Percentiles rank a stretch among this genome's conserved stretches.
These are phyloP conservation scores for Delonix regia DNA, from an alignment of 306 rosid genomes.

Conservation along the genomic window DNA sequence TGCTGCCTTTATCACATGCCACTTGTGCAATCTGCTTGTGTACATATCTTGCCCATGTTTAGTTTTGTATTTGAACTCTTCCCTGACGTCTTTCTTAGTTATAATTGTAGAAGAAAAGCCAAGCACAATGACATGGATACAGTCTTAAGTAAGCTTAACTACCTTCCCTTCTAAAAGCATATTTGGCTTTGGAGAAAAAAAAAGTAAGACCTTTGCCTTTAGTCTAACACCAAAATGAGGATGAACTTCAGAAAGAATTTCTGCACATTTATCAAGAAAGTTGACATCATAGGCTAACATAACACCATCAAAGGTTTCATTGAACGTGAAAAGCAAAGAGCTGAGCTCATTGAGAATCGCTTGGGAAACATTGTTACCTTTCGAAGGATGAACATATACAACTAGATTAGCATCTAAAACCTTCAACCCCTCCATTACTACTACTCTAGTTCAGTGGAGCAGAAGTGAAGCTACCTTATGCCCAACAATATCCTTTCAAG, in stretches of 20 bases:
- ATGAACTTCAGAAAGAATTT: slow-evolving; percentile 52
- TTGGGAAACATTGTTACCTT: slow-evolving; percentile 48
- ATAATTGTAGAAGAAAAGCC: slow-evolving; percentile 76
- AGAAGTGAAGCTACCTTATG: not conserved
- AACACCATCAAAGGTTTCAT: slow-evolving; percentile 75
- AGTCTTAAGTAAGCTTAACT: slow-evolving; percentile 66
- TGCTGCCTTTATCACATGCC: slow-evolving; percentile 81
- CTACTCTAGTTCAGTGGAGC: not conserved
- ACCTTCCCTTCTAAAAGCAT: slow-evolving; percentile 92
- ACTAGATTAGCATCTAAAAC: slow-evolving; percentile 66
- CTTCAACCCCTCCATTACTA: slow-evolving; percentile 72
- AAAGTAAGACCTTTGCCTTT: slow-evolving; percentile 63
- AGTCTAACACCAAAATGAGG: slow-evolving; percentile 69
- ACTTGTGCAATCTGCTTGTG: slow-evolving; percentile 68
- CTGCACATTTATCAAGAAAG: slow-evolving; percentile 50
- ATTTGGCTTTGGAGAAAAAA: slow-evolving; percentile 82
- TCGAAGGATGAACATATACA: slow-evolving; percentile 69
- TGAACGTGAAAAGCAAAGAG: slow-evolving; percentile 72
- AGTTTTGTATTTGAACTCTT: slow-evolving; percentile 57
- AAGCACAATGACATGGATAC: slow-evolving; percentile 73
- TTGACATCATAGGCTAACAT: slow-evolving; percentile 70
- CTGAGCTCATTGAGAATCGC: slow-evolving; percentile 75
- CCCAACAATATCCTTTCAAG: not conserved
- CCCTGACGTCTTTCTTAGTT: slow-evolving; percentile 60
- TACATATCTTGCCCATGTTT: slow-evolving; percentile 66